These are phyloP conservation scores for Eucalyptus globulus DNA, from an alignment of 345 rosid genomes.

Conservation along the genomic window DNA sequence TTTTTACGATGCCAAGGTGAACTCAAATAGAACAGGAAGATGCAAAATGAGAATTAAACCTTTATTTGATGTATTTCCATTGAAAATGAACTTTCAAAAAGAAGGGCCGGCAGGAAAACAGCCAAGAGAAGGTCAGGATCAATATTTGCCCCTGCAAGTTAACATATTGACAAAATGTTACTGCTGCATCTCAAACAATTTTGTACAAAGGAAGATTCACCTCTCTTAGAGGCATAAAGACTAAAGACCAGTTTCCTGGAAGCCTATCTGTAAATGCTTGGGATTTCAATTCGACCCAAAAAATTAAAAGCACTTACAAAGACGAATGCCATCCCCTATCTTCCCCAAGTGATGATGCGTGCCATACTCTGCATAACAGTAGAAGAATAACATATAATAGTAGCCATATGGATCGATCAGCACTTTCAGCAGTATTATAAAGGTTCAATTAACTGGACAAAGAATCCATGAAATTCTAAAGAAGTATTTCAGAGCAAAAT, in stretches of 20 bases:
- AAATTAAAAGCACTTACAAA: constrained; percentile 47
- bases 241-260: background rate
- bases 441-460: background rate
- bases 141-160: constrained; percentile 63
- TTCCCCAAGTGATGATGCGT: constrained; percentile 67
- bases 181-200: background rate
- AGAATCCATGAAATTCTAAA: background rate
- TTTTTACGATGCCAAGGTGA: background rate
- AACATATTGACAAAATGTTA: background rate
- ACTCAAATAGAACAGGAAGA: background rate
- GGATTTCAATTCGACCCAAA: background rate
- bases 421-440: background rate
- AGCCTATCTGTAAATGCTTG: background rate
- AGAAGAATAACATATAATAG: background rate
- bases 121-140: constrained; percentile 86
- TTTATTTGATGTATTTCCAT: constrained; percentile 96
- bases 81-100: constrained; percentile 89
- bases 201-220: background rate
- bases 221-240: background rate
- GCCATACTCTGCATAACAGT: constrained; percentile 55
- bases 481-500: background rate
- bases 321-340: constrained; percentile 76
- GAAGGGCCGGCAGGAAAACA: constrained; percentile 94
- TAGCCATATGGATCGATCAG: background rate
- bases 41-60: constrained; percentile 23